phyloP scores from a whole-genome alignment of 2,329 filamentous ascomycete genomes.

The Didymella lethalis region DNA sequence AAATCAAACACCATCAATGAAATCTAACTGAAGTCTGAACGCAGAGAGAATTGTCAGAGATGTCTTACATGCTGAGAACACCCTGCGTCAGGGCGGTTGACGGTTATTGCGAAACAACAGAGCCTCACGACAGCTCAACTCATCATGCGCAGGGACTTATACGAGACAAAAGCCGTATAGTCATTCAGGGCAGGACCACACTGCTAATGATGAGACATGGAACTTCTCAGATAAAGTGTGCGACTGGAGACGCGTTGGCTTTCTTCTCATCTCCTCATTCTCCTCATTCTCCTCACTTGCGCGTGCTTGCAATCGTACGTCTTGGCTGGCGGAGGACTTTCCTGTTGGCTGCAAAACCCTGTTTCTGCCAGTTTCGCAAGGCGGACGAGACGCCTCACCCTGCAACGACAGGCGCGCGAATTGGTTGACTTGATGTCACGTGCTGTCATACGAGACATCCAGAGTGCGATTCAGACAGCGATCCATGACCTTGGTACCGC shows the following conservation, averaged over 20 bases:
- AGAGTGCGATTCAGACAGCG: conserved; percentile 9
- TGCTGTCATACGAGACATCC: conserved; percentile 21
- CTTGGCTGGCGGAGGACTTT: background rate
- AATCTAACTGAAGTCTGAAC: background rate
- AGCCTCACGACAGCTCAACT: background rate
- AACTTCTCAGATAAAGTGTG: background rate
- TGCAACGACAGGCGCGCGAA: conserved; percentile 5
- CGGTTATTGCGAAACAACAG: conserved; percentile 1
- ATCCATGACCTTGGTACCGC: conserved; percentile 18
- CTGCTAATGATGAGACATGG: background rate
- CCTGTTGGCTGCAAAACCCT: conserved; percentile 10
- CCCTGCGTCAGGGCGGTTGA: background rate
- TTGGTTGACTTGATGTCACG: conserved; percentile 21
- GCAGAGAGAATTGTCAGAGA: no score
- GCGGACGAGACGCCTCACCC: conserved; percentile 15
- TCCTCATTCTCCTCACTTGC: background rate
- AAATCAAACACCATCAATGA: no score
- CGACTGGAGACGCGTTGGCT: background rate
- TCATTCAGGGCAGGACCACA: background rate
- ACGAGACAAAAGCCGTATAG: background rate
- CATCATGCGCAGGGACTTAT: background rate
- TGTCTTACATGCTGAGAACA: background rate
- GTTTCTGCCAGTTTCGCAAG: conserved; percentile 19
- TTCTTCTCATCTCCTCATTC: background rate
- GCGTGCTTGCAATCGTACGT: conserved; percentile 9